Evolutionary conservation across 75 land plant genomes (phyloP).

Genomic region (Ceratopteris richardii): DNA sequence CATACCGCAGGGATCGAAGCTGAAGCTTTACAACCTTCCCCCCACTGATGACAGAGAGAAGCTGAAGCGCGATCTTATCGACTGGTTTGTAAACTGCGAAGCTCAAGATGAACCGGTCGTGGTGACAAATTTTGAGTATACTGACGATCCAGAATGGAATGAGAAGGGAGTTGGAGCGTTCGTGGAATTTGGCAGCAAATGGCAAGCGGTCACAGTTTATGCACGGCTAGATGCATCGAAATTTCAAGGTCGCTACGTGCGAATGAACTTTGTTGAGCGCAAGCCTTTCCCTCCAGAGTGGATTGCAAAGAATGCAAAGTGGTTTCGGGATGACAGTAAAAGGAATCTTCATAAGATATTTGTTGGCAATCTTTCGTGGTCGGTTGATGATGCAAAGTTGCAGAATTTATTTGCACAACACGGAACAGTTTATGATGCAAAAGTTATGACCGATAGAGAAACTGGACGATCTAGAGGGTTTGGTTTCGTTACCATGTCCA

Average conservation of each 20-base stretch:
- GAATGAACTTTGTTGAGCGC: conserved; percentile 7
- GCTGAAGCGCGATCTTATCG: conserved; percentile 6
- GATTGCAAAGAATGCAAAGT: conserved; percentile 5
- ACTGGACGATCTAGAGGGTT: conserved; percentile 90
- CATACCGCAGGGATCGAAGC: conserved; percentile 2
- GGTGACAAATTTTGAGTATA: conserved; percentile 1
- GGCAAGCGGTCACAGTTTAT: conserved; percentile 4
- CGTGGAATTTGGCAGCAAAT: conserved; percentile 1
- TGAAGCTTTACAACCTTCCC: conserved; percentile 8
- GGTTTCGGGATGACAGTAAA: conserved; percentile 1
- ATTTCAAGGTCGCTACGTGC: conserved; percentile 3
- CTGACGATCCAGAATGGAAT: conserved; percentile 4
- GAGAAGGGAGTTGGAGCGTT: conserved; percentile 3
- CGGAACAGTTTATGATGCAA: conserved; percentile 52
- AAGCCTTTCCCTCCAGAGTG: conserved; percentile 3
- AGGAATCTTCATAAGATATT: conserved; percentile 37
- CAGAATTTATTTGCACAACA: conserved; percentile 34
- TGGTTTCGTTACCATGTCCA: conserved; percentile 70
- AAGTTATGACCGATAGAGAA: conserved; percentile 78
- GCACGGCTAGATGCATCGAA: conserved; percentile 7
- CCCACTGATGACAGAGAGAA: conserved; percentile 6
- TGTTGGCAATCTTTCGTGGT: conserved; percentile 67
- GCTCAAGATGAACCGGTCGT: not conserved
- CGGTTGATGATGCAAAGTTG: conserved; percentile 55
- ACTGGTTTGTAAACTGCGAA: conserved; percentile 4